Base-by-base conservation (phyloP, 116 monocot genomes). In the Phalaenopsis hybrid region DNA sequence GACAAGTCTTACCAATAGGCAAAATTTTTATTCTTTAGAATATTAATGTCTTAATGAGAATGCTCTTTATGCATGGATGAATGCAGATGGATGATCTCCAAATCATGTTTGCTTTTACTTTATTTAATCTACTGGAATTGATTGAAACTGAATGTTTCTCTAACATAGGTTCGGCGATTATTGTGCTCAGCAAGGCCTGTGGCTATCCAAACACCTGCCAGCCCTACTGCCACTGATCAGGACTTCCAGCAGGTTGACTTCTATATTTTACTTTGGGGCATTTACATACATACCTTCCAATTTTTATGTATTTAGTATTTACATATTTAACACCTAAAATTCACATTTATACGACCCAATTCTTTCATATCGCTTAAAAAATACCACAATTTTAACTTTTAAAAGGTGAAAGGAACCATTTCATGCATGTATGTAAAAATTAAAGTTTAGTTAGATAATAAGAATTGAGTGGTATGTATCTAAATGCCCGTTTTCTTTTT, bases 141-240 rank as follows among this genome's bases (percentile, higher is more conserved):
- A 8, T 75, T 46, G 45, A 1, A 46, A 45, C 7, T 75, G 33
- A 16, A 20, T 75, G 45, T 46, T 75, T 45, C 46, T 51, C 8
- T 49, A 12, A 51, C 55, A 70, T 79, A 97, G 97, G 97, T 92
- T 76, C 92, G 91, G 86, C 87, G 97, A 81, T 90, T 97, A 15
- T 78, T 97, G 74, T 97, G 89, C 83, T 97, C 94, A 17, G 84
- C 94, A 58, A 92, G 83, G 69, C 86, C 92, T 82, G 92, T 94
- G 33, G 88, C 89, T 67, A 84, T 97, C 80, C 91, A 91, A 83
- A 92, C 89, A 81, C 81, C 91, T 73, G 83, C 81, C 75, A 94
- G 87, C 84, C 91, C 97, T 76, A 94, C 88, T 78, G 89, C 90
- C 20, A 90, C 89, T 81, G 94, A 97, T 85, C 97, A 97, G 86